Percentiles rank a stretch among this genome's conserved stretches.
Evolutionary conservation across 768 basidiomycete genomes (phyloP).

Genomic region (Calocybe gangraenosa): DNA sequence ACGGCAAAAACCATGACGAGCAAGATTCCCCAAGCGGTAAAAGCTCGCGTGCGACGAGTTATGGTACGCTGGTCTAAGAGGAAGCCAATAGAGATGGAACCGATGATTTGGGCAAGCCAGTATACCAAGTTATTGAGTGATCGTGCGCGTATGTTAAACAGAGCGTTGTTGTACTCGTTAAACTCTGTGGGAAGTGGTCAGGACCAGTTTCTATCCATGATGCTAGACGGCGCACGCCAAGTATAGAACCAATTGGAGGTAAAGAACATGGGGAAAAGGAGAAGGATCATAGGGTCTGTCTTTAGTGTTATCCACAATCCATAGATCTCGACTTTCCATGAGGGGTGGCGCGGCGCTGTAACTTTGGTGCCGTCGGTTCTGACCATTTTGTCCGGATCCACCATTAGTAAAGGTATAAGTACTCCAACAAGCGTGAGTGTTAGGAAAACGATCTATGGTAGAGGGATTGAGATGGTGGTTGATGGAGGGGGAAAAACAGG

Average conservation of each 20-base stretch:
- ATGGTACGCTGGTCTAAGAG: conserved; percentile 57
- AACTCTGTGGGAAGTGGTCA: conserved; percentile 44
- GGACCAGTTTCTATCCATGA: conserved; percentile 1
- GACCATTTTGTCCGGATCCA: conserved; percentile 65
- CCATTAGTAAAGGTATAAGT: conserved; percentile 64
- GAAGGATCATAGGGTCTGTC: conserved; percentile 66
- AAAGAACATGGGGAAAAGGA: conserved; percentile 85
- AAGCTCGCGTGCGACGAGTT: conserved; percentile 66
- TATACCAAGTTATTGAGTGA: conserved; percentile 76
- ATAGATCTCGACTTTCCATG: conserved; percentile 73
- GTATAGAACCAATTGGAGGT: conserved; percentile 85
- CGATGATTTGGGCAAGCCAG: conserved; percentile 76
- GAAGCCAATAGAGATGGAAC: conserved; percentile 66
- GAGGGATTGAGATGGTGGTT: not conserved
- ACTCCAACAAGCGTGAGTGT: conserved; percentile 69
- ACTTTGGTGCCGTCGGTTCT: conserved; percentile 75
- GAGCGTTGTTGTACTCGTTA: conserved; percentile 73
- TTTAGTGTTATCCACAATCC: conserved; percentile 65
- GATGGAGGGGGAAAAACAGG: not conserved
- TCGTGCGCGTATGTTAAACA: conserved; percentile 78
- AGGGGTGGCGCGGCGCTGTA: conserved; percentile 56
- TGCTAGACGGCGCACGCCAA: conserved; percentile 54
- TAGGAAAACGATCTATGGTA: conserved; percentile 67
- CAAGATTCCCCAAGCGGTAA: conserved; percentile 61
- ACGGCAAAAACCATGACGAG: conserved; percentile 61